A percentile compares a stretch with the other conserved stretches of the same genome.
Conservation (phyloP, 2,329 filamentous ascomycete genomes). For the Ceratocystiopsis brevicomis region DNA sequence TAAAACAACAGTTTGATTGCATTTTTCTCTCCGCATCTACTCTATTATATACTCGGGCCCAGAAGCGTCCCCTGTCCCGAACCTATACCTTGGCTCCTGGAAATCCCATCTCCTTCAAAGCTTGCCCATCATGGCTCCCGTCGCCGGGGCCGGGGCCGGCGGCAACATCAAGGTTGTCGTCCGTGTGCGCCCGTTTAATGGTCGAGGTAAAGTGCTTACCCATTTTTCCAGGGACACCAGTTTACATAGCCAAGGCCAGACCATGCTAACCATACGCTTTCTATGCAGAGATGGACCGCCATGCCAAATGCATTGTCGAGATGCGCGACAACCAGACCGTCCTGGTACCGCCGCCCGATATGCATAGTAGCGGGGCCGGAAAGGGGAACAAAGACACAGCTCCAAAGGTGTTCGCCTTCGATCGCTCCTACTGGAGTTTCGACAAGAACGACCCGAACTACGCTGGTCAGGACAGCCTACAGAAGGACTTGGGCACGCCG, state of each 20-base stretch:
- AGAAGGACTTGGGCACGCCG: conserved; percentile 84
- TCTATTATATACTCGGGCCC: no score
- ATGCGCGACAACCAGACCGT: conserved; percentile 91
- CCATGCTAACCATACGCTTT: no score
- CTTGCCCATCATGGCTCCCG: conserved; percentile 37
- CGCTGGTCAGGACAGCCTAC: conserved; percentile 80
- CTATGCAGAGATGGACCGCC: conserved; percentile 60
- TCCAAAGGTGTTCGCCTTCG: conserved; percentile 82
- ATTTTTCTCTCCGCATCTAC: no score
- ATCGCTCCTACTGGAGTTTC: conserved; percentile 98
- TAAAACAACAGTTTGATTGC: no score
- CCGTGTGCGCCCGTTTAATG: conserved; percentile 86
- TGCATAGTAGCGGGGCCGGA: conserved; percentile 26
- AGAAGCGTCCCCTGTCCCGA: no score
- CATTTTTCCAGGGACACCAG: no score
- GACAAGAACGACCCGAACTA: conserved; percentile 64
- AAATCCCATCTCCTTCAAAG: no score
- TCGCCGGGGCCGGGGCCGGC: conserved; percentile 28
- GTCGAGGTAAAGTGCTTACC: conserved; percentile 44
- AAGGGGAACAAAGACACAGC: conserved; percentile 48
- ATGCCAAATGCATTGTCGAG: conserved; percentile 89
- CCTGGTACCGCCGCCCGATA: conserved; percentile 51
- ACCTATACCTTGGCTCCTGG: no score
- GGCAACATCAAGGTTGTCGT: conserved; percentile 99
- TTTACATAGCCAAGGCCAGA: no score